Evolutionary conservation across 805 yeast genomes (phyloP).

Genomic region (Saccharomycopsis olivae): DNA sequence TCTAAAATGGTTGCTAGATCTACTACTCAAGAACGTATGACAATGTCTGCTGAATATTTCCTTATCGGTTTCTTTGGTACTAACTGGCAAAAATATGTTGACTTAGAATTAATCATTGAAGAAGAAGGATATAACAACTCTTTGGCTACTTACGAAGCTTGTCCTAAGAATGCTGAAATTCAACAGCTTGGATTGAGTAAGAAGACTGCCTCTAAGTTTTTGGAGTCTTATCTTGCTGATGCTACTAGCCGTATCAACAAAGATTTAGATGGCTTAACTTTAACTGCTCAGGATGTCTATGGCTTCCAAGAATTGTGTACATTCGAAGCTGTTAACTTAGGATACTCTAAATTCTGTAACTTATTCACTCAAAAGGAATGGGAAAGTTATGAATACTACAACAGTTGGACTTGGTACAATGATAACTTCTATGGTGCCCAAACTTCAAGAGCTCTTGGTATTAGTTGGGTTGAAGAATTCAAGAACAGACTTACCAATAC

Average conservation of each 20-base stretch:
- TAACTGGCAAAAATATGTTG: constrained; percentile 19
- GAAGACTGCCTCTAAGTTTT: constrained; percentile 1
- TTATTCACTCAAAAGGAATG: constrained; percentile 61
- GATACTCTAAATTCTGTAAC: constrained; percentile 55
- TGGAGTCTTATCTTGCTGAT: constrained; percentile 30
- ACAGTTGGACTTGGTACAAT: constrained; percentile 53
- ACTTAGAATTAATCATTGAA: constrained; percentile 19
- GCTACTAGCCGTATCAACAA: constrained; percentile 48
- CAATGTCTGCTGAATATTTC: constrained; percentile 36
- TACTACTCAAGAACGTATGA: constrained; percentile 38
- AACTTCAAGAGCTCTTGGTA: constrained; percentile 48
- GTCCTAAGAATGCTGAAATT: constrained; percentile 13
- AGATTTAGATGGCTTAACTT: constrained; percentile 42
- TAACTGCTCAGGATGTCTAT: constrained; percentile 42
- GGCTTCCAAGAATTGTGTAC: constrained; percentile 60
- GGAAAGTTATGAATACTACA: constrained; percentile 48
- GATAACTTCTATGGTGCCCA: constrained; percentile 57
- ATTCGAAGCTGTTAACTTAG: constrained; percentile 62
- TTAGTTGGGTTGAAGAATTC: constrained; percentile 39
- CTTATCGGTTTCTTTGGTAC: constrained; percentile 39
- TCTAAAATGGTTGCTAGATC: constrained; percentile 21
- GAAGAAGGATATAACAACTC: constrained; percentile 19
- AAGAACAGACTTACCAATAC: constrained; percentile 33
- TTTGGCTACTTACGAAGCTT: constrained; percentile 15
- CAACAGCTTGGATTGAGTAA: background rate